A percentile compares a stretch with the other conserved stretches of the same genome.
These are phyloP conservation scores for Thalia dealbata DNA, from an alignment of 176 grass and related monocot species.

Conservation along the genomic window DNA sequence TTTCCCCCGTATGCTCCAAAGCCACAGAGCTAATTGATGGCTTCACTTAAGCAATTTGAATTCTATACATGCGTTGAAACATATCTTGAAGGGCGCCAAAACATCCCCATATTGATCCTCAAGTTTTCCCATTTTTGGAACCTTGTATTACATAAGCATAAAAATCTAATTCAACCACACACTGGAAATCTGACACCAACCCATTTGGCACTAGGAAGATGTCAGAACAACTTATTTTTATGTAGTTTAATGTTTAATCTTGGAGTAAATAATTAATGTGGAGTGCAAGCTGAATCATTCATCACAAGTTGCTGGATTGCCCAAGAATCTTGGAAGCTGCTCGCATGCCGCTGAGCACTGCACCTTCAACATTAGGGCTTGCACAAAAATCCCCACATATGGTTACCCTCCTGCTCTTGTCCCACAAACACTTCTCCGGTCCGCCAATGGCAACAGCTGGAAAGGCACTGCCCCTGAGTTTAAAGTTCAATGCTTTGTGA, in stretches of 20 bases:
- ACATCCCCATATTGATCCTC: too few species aligned
- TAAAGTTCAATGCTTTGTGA: slow-evolving; percentile 9
- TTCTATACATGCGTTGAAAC: too few species aligned
- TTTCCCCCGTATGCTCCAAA: too few species aligned
- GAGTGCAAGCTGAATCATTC: slow-evolving; percentile 20
- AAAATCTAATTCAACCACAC: too few species aligned
- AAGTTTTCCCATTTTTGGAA: too few species aligned
- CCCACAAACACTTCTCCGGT: slow-evolving; percentile 73
- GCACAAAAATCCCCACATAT: slow-evolving; percentile 89
- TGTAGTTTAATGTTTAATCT: neutral
- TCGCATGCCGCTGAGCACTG: slow-evolving; percentile 59
- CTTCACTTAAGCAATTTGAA: too few species aligned
- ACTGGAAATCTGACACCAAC: neutral
- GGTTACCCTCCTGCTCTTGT: slow-evolving; percentile 49
- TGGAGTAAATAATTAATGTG: neutral
- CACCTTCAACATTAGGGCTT: slow-evolving; percentile 68
- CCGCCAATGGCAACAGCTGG: slow-evolving; percentile 41
- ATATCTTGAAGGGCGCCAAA: too few species aligned
- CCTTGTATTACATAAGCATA: too few species aligned
- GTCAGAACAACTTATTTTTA: neutral
- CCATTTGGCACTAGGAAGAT: neutral
- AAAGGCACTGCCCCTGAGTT: slow-evolving; percentile 68
- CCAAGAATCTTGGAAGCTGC: slow-evolving; percentile 65
- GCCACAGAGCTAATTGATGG: too few species aligned
- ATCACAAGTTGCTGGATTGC: slow-evolving; percentile 48